A percentile compares a stretch with the other conserved stretches of the same genome.
Evolutionary conservation across 495 filamentous ascomycete genomes (phyloP).

Genomic region (Lichina pygmaea): DNA sequence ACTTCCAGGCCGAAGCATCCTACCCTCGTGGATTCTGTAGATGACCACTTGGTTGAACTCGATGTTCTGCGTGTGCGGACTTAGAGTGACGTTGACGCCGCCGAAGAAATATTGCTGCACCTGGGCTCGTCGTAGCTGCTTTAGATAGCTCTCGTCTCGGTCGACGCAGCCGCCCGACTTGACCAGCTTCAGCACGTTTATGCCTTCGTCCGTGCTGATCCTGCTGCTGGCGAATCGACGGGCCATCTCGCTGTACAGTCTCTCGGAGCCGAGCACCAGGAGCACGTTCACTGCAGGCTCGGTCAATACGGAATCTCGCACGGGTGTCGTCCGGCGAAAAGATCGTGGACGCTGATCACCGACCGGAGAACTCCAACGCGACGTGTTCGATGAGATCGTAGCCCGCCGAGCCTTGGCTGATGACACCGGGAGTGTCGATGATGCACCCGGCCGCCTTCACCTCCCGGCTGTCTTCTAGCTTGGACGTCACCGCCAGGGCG

Average conservation of each 20-base stretch:
- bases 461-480: constrained; percentile 50
- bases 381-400: constrained; percentile 62
- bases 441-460: constrained; percentile 50
- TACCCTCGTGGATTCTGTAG: constrained; percentile 32
- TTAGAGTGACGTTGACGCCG: constrained; percentile 41
- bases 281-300: constrained; percentile 36
- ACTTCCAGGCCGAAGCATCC: neutral
- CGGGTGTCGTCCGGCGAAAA: neutral
- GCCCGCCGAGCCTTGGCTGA: constrained; percentile 30
- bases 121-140: constrained; percentile 36
- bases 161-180: constrained; percentile 78
- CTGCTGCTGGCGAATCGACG: constrained; percentile 42
- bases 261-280: constrained; percentile 61
- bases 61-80: constrained; percentile 57
- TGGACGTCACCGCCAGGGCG: constrained; percentile 50
- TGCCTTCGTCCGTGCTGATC: constrained; percentile 27
- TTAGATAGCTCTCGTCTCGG: constrained; percentile 49
- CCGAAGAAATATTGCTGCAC: constrained; percentile 93
- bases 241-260: constrained; percentile 50
- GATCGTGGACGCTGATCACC: constrained; percentile 5
- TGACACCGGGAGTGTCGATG: constrained; percentile 57
- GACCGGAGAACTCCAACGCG: constrained; percentile 62
- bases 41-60: constrained; percentile 46
- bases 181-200: constrained; percentile 50
- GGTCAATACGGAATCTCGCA: neutral